Evolutionary conservation across 106 monocot genomes (phyloP).

Genomic region (Dendrobium chrysotoxum): DNA sequence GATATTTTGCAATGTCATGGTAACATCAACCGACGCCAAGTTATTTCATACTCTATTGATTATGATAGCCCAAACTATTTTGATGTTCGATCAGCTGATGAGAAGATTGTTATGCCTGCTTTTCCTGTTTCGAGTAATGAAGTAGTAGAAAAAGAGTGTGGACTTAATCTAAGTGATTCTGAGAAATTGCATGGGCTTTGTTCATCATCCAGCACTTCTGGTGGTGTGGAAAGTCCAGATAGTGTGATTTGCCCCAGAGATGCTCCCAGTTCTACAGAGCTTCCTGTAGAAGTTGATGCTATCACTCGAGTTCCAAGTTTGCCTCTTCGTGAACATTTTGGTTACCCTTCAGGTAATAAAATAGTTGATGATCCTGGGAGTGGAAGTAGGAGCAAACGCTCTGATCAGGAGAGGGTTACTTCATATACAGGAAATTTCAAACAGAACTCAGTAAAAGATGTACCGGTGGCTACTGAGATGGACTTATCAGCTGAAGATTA

Average conservation of each 20-base stretch:
- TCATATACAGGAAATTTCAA: conserved; percentile 45
- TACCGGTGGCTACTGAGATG: conserved; percentile 53
- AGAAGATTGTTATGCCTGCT: conserved; percentile 53
- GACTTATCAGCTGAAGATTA: conserved; percentile 52
- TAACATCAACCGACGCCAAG: conserved; percentile 14
- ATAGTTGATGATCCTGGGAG: conserved; percentile 44
- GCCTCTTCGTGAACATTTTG: conserved; percentile 69
- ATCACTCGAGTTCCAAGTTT: conserved; percentile 46
- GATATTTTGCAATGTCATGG: conserved; percentile 2
- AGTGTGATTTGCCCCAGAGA: conserved; percentile 44
- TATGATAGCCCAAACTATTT: conserved; percentile 22
- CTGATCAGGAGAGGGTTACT: conserved; percentile 65
- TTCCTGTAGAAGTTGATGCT: conserved; percentile 25
- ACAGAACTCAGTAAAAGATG: conserved; percentile 66
- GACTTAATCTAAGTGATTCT: conserved; percentile 29
- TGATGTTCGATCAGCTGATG: conserved; percentile 27
- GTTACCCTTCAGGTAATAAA: conserved; percentile 36
- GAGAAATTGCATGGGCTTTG: conserved; percentile 48
- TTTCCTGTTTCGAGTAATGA: conserved; percentile 35
- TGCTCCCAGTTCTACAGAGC: conserved; percentile 31
- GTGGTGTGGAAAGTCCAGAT: conserved; percentile 37
- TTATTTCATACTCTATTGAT: conserved; percentile 23
- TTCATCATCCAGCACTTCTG: conserved; percentile 35
- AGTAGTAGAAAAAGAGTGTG: conserved; percentile 35
- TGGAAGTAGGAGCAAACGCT: conserved; percentile 64